Base-by-base conservation (phyloP, 140 eudicot genomes). In the Ambrosia hybrid region DNA sequence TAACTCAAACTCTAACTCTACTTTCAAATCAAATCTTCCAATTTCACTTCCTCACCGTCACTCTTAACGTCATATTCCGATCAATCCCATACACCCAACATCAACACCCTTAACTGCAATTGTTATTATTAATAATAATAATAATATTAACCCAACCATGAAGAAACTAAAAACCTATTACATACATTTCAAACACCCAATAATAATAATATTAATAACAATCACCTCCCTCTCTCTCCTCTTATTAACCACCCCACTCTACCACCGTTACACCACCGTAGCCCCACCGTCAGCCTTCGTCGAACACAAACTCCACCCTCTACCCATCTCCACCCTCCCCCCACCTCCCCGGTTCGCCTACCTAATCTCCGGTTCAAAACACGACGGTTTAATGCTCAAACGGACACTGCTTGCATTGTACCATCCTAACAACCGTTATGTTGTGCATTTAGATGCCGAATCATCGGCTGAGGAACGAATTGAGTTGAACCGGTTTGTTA, bases 301-400 rank as follows among this genome's bases (percentile, higher is more conserved):
- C 34, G 97, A 90, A 71, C 78, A 92, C 1, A 87, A 83, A 84
- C 90, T 90, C 37, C 87, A 62, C 15, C 67, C 88, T 1, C 7
- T 82, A 0, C 90, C 85, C 0, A 48, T 82, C 11, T 75, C 88
- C 33, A 11, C 74, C 13, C 63, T 75, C n/a, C 92, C 97, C 9
- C 88, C 91, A 2, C 91, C 90, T 41, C 95, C 95, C 13, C 91
- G 97, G 0, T 67, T 90, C n/a, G 97, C 95, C 7, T 90, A 90
- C 78, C 74, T 90, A 10, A 82, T 90, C 5, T 90, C 97, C 63
- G 97, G 97, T 30, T 90, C 97, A 8, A 83, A 85, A 33, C 88
- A 82, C 9, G 95, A 90, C 16, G 88, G 90, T 8, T 39, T 33
- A 1, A 81, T 83, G 88, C 91, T 90, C 51, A 68, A 53, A 9